Evolutionary conservation across 2,329 filamentous ascomycete genomes (phyloP).

Genomic region (Aspergillus fijiensis): DNA sequence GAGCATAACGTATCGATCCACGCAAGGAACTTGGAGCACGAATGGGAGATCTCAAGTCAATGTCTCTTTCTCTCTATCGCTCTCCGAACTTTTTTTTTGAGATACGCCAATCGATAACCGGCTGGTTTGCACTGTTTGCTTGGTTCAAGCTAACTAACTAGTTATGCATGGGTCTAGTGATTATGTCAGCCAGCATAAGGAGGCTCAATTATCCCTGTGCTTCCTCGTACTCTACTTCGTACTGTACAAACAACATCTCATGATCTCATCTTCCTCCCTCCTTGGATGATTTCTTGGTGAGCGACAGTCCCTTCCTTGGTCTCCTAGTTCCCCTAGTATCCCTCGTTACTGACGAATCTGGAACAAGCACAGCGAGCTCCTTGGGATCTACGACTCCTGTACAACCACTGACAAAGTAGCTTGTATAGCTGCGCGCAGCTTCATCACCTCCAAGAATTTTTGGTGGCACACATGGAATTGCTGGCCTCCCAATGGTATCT

Average conservation of each 20-base stretch:
- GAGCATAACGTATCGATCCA: slow-evolving; percentile 41
- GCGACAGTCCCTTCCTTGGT: slow-evolving; percentile 1
- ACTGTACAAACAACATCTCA: not conserved
- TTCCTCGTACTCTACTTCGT: not conserved
- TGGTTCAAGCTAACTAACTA: not conserved
- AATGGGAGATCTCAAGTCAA: slow-evolving; percentile 1
- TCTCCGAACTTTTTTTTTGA: slow-evolving; percentile 11
- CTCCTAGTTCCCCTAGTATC: slow-evolving; percentile 15
- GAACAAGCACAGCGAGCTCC: not conserved
- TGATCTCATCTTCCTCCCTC: not conserved
- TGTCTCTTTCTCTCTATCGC: not conserved
- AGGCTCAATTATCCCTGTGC: not conserved
- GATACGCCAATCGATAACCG: slow-evolving; percentile 21
- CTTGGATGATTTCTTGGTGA: slow-evolving; percentile 5
- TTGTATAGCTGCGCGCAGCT: not conserved
- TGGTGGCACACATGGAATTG: slow-evolving; percentile 1
- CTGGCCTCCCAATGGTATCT: slow-evolving; percentile 14
- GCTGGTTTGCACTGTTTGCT: slow-evolving; percentile 38
- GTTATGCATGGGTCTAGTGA: not conserved
- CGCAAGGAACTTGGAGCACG: slow-evolving; percentile 17
- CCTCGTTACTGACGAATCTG: slow-evolving; percentile 9
- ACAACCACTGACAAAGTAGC: not conserved
- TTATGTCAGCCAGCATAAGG: slow-evolving; percentile 1
- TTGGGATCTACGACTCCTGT: not conserved
- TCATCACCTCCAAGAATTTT: slow-evolving; percentile 8